Evolutionary conservation across 73 alveolate species (phyloP).

Genomic region (Durusdinium trenchii): DNA sequence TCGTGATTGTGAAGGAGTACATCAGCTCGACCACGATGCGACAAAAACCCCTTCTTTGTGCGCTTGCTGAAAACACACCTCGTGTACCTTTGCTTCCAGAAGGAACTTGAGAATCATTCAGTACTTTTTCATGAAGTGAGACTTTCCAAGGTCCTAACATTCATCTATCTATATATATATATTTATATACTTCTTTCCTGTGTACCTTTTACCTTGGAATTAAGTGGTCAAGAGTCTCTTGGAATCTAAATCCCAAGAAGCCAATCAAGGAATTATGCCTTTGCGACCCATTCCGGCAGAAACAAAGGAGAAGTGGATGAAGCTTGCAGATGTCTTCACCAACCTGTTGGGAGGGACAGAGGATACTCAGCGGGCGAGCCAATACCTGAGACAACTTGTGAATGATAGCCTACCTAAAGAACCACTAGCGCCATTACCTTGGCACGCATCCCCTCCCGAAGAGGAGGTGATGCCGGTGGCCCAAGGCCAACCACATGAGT

Average conservation of each 20-base stretch:
- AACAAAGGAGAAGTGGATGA: not conserved
- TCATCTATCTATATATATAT: no score
- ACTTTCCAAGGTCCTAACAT: no score
- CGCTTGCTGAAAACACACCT: no score
- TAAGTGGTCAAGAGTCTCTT: no score
- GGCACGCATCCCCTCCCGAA: not conserved
- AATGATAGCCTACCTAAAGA: not conserved
- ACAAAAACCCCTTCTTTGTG: no score
- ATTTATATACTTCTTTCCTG: no score
- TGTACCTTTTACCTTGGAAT: no score
- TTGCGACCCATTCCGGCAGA: not conserved
- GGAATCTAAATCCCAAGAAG: not conserved
- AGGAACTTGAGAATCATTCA: no score
- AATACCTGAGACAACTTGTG: not conserved
- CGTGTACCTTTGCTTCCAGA: no score
- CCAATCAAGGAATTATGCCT: not conserved
- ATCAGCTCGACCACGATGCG: no score
- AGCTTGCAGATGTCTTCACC: not conserved
- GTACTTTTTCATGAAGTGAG: no score
- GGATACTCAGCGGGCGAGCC: not conserved
- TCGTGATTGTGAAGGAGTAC: no score
- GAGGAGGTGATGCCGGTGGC: conserved; percentile 17
- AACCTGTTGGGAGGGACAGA: not conserved
- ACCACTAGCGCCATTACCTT: not conserved
- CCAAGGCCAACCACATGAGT: not conserved